Base-by-base conservation (phyloP, 23 red algal genomes). In the Gracilaria gracilis region DNA sequence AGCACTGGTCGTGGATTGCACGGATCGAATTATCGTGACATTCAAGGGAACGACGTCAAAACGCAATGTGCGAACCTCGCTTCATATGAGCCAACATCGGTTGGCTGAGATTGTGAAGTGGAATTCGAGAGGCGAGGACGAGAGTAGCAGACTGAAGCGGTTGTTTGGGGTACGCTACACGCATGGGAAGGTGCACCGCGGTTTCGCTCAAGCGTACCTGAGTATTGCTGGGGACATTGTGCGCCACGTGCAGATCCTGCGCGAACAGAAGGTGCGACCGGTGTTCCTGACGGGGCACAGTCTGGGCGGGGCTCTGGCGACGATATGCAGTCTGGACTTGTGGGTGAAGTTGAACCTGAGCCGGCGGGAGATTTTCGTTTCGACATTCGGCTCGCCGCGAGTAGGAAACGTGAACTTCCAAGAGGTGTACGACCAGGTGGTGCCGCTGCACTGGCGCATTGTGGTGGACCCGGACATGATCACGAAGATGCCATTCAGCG, bases 301-400 rank as follows among this genome's bases (percentile, higher is more conserved):
- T 53, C 88, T 96, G 42, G 95, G 95, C 23, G 95, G 95, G 9
- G 95, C 95, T 9, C 44, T 96, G 57, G 95, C 95, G 9, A 96
- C 88, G 5, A 70, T 96, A 36, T 83, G 79, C 48, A 86, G 86
- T 32, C 69, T 85, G 75, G 89, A 93, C 79, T 21, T 96, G 20
- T 83, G 81, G 73, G 74, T 88, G 81, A 78, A 83, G 69, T 28
- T 93, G 75, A 80, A 81, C 48, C 24, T 93, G 40, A 72, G 81
- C 57, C 57, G 75, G 51, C 88, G 64, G 54, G 80, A 93, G 67
- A 83, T 96, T 17, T 88, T 82, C 50, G 72, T 87, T 24, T 82
- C 82, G n/a, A 96, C 95, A 17, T 96, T 96, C 80, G 95, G 95
- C 53, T 86, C 88, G 24, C 95, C 95, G 20, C 95, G 95, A 36